Base-by-base conservation (phyloP, 2,329 filamentous ascomycete genomes). In the Beauveria scarabaeidicola region DNA sequence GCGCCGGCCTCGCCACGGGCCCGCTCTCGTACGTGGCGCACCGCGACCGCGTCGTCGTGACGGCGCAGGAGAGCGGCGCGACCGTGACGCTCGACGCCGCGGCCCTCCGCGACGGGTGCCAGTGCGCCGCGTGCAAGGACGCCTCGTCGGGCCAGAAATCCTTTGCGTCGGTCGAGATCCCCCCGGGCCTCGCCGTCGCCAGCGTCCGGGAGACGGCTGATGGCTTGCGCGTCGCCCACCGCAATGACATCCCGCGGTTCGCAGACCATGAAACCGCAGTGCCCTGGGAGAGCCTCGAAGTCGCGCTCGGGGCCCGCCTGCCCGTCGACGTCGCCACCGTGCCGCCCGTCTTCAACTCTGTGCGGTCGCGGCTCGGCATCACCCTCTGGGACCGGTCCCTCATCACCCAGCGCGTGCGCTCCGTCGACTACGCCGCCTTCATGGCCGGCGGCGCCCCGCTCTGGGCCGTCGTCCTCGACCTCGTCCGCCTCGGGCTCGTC, bases 341-440 rank as follows among this genome's bases (percentile, higher is more conserved):
- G 64, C 8, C 64, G 66, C 53, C 41, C n/a, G 43, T 43, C 17
- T 43, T 51, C 11, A 65, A 66, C 38, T 62, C 68, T 15, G 62
- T 73, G 40, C 65, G 70, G 29, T 63, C 63, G 15, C 71, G 69
- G 32, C 72, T 71, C 1, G 72, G 72, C 3, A 66, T 72, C 38
- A 67, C 64, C 3, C 67, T 72, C 62, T 82, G 80, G 81, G 72
- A 81, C 64, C 66, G 64, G 3, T 48, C 62, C 0, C 65, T 41
- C 0, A 78, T 77, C 54, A 63, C 66, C 61, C 52, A 66, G 8
- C 72, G 79, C n/a, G 75, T 84, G 11, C 73, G 76, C 52, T 84
- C 81, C 72, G 76, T 94, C 47, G 77, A 84, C 58, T 96, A 88
- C 72, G 68, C 83, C 0, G 83, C 86, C 43, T 97, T 91, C 73